phyloP scores from a whole-genome alignment of 768 basidiomycete species.

The Pseudohyphozyma bogoriensis region DNA sequence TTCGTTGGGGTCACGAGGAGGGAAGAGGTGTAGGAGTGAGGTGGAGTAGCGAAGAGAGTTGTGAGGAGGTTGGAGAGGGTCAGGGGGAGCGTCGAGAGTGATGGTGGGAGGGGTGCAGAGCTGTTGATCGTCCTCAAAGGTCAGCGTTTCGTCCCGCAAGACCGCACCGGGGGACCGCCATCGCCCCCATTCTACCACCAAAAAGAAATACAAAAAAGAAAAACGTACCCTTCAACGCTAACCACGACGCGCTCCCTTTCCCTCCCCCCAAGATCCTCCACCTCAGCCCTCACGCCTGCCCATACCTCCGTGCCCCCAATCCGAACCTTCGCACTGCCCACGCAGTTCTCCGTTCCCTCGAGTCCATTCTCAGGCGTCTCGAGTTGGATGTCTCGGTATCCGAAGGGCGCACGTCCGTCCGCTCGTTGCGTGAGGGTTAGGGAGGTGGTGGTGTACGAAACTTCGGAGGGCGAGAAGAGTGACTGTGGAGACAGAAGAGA shows the following conservation, averaged over 20 bases:
- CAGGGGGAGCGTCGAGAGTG: slow-evolving; percentile 51
- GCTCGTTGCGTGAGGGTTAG: slow-evolving; percentile 67
- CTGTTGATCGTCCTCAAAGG: slow-evolving; percentile 50
- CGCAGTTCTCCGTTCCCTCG: too few relatives aligned
- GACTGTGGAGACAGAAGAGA: too few relatives aligned
- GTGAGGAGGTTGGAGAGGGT: slow-evolving; percentile 25
- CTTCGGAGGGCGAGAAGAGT: slow-evolving; percentile 25
- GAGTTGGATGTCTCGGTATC: slow-evolving; percentile 60
- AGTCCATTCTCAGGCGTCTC: slow-evolving; percentile 68
- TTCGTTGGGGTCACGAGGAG: slow-evolving; percentile 50
- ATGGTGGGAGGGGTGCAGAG: slow-evolving; percentile 58
- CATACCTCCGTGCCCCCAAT: slow-evolving; percentile 62
- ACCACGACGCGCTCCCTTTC: slow-evolving; percentile 53
- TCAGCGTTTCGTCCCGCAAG: neutral
- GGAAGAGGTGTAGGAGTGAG: slow-evolving; percentile 43
- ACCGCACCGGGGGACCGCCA: too few relatives aligned
- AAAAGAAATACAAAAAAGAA: too few relatives aligned
- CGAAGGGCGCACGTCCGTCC: slow-evolving; percentile 60
- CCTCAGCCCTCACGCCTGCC: slow-evolving; percentile 69
- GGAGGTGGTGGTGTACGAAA: slow-evolving; percentile 37
- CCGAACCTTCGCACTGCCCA: slow-evolving; percentile 80
- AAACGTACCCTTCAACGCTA: slow-evolving; percentile 20
- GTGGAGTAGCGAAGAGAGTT: slow-evolving; percentile 46
- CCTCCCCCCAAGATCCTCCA: slow-evolving; percentile 49
- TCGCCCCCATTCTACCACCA: too few relatives aligned